Base-by-base conservation (phyloP, 2,329 filamentous ascomycete species). In the Ceratocystis colombiana region DNA sequence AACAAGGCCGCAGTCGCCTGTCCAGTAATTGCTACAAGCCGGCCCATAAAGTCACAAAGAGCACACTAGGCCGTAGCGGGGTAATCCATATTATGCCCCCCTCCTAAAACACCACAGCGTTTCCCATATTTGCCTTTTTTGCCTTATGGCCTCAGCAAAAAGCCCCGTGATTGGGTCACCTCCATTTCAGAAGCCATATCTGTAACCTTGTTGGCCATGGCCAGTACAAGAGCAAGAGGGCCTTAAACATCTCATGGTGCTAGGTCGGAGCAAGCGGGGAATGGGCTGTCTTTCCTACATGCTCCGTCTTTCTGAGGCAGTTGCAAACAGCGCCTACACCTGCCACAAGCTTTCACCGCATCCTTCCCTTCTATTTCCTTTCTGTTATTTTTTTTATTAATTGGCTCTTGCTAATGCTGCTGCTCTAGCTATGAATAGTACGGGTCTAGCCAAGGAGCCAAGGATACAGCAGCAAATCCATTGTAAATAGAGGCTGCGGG, bases 271-370 rank as follows among this genome's bases (percentile, higher is more conserved):
- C 46, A 22, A 22, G 46, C 46, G 17, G 48, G 48, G 48, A 53
- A 53, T 37, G 33, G 20, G 48, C 15, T 53, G 48, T 25, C 48
- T 25, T 53, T 53, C 48, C 48, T 53, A 53, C 5, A 25, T 28
- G 48, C 48, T 53, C 48, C 48, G 48, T 53, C 48, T 53, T 53
- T 53, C 1, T 53, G 20, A 53, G 48, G 45, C 20, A 53, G 48
- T 12, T 53, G 48, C 44, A 64, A 5, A 25, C 22, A 48, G 62
- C 62, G 62, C 62, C 62, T 64, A 25, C 45, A 50, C 62, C 45
- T 64, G 46, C 62, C 61, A 20, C 15, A 45, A 62, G 45, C 22
- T 28, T 41, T 45, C 33, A n/a, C 30, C 3, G 15, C 44, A 62
- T 62, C 59, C 59, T 62, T n/a, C 59, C 12, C n/a, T 46, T n/a